A percentile compares a stretch with the other conserved stretches of the same genome.
These are phyloP conservation scores for Pythium pyrilobum DNA, from an alignment of 352 stramenopile species.

Conservation along the genomic window DNA sequence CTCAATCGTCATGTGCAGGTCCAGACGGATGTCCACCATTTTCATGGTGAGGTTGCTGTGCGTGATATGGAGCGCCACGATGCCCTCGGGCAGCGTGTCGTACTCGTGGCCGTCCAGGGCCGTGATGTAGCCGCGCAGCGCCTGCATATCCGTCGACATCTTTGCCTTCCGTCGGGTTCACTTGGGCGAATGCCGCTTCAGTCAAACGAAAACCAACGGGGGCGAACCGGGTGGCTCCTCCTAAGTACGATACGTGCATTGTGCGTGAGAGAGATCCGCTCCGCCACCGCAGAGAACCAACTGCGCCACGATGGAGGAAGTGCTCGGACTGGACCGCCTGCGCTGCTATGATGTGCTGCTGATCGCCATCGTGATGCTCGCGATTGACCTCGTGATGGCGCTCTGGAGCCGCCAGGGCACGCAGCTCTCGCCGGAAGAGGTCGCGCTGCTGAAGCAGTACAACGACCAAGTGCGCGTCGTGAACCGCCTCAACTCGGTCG, in stretches of 20 bases:
- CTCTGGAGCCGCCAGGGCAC: constrained; percentile 45
- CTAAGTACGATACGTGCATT: constrained; percentile 18
- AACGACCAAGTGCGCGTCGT: constrained; percentile 76
- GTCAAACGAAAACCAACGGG: too few species aligned
- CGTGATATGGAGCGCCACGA: constrained; percentile 95
- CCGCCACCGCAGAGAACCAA: too few species aligned
- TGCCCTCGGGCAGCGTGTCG: constrained; percentile 73
- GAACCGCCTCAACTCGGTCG: constrained; percentile 81
- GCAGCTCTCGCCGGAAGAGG: constrained; percentile 50
- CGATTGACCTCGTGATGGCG: constrained; percentile 42
- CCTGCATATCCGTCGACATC: constrained; percentile 72
- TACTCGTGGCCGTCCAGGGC: constrained; percentile 87
- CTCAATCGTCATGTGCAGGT: constrained; percentile 87
- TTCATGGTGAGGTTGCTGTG: constrained; percentile 96
- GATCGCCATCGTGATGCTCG: constrained; percentile 54
- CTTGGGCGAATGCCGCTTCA: constrained; percentile 6
- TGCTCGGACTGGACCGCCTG: constrained; percentile 45
- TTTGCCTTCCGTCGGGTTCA: background rate
- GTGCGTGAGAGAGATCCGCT: too few species aligned
- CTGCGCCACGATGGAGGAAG: constrained; percentile 13
- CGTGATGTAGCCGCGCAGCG: constrained; percentile 73
- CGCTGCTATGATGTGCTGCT: constrained; percentile 68
- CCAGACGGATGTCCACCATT: constrained; percentile 97
- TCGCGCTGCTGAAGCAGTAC: constrained; percentile 55
- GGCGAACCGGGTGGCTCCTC: background rate